Evolutionary conservation across 441 rosid genomes (phyloP).

Genomic region (Daphne laureola): DNA sequence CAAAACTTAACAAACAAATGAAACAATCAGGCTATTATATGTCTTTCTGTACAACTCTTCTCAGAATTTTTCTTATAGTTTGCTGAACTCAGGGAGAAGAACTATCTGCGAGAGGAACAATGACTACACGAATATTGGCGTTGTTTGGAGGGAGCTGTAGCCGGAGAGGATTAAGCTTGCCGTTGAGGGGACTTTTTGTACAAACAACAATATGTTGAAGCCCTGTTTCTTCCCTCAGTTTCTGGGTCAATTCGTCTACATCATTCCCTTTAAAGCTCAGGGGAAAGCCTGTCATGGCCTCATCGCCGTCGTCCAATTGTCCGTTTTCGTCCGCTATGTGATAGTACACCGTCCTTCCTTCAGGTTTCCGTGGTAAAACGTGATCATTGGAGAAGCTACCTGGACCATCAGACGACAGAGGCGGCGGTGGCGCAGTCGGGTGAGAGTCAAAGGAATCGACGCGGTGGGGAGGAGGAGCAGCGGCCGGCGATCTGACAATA

Average conservation of each 20-base stretch:
- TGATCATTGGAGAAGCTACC: constrained; percentile 40
- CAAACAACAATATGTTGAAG: constrained; percentile 69
- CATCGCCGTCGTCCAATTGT: constrained; percentile 64
- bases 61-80: no score
- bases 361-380: constrained; percentile 53
- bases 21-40: no score
- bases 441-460: constrained; percentile 41
- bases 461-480: constrained; percentile 31
- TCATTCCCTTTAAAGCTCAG: constrained; percentile 69
- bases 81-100: not conserved
- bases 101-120: constrained; percentile 36
- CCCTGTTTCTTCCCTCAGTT: constrained; percentile 59
- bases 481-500: constrained; percentile 27
- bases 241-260: constrained; percentile 56
- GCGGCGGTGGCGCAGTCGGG: constrained; percentile 29
- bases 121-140: constrained; percentile 57
- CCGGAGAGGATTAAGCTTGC: constrained; percentile 68
- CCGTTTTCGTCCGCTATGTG: constrained; percentile 67
- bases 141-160: constrained; percentile 90
- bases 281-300: constrained; percentile 36
- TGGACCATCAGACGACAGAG: constrained; percentile 31
- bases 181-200: constrained; percentile 76
- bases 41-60: no score
- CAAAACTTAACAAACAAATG: no score
- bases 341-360: constrained; percentile 72